phyloP scores from a whole-genome alignment of 805 yeast genomes.

The Blastobotrys terrestris region DNA sequence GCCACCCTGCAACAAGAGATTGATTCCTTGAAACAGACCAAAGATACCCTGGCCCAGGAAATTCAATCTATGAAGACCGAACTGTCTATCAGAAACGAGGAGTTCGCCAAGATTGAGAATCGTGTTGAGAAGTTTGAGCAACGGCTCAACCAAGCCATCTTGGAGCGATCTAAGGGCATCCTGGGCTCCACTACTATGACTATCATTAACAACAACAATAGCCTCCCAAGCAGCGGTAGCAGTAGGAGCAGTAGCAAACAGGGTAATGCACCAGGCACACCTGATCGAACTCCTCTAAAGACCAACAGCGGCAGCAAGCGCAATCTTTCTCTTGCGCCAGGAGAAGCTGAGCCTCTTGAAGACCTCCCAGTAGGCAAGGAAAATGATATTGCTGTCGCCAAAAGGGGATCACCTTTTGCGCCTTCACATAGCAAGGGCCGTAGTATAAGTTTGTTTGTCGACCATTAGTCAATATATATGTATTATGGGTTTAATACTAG shows the following conservation, averaged over 20 bases:
- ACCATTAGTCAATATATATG: slow-evolving; percentile 1
- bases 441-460: slow-evolving; percentile 13
- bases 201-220: slow-evolving; percentile 14
- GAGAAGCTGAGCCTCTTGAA: slow-evolving; percentile 2
- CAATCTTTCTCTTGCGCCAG: slow-evolving; percentile 15
- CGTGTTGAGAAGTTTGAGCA: slow-evolving; percentile 26
- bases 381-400: slow-evolving; percentile 11
- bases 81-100: slow-evolving; percentile 23
- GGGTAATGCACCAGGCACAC: slow-evolving; percentile 6
- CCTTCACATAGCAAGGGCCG: slow-evolving; percentile 5
- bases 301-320: slow-evolving; percentile 10
- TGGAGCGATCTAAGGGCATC: slow-evolving; percentile 30
- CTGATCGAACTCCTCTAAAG: slow-evolving; percentile 3
- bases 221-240: background rate
- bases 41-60: background rate
- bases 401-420: slow-evolving; percentile 12
- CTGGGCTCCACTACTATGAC: slow-evolving; percentile 25
- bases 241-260: background rate
- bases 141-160: slow-evolving; percentile 22
- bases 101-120: slow-evolving; percentile 26
- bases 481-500: background rate
- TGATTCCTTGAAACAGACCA: background rate
- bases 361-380: slow-evolving; percentile 11
- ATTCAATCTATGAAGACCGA: slow-evolving; percentile 24
- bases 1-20: slow-evolving; percentile 2